Percentiles rank a stretch among this genome's conserved stretches.
Conservation (phyloP, 768 basidiomycete genomes). For the Agrocybe praecox region DNA sequence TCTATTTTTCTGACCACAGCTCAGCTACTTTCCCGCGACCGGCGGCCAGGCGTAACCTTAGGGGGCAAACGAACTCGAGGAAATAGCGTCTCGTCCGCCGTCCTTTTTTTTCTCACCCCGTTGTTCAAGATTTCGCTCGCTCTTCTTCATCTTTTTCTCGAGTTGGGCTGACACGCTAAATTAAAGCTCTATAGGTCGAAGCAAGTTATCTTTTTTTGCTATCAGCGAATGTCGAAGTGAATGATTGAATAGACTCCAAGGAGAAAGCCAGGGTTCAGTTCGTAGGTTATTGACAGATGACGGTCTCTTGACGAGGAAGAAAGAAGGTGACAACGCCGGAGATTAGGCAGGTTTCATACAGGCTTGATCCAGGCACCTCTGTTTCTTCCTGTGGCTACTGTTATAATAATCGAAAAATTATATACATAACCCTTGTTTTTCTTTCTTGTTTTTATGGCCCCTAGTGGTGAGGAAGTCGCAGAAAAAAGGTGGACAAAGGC, state of each 20-base stretch:
- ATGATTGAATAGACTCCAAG: background rate
- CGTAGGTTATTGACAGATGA: conserved; percentile 1
- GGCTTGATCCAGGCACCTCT: background rate
- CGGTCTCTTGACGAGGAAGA: conserved; percentile 2
- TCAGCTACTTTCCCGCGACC: background rate
- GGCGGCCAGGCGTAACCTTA: background rate
- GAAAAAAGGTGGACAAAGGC: background rate
- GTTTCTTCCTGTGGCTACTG: too few relatives aligned
- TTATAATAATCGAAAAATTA: background rate
- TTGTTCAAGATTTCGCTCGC: background rate
- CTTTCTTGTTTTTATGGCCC: background rate
- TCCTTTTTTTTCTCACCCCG: background rate
- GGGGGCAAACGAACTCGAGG: background rate
- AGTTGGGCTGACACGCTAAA: background rate
- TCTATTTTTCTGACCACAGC: background rate
- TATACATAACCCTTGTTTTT: background rate
- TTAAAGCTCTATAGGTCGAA: background rate
- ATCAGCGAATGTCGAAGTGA: conserved; percentile 6
- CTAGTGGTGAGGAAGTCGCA: too few relatives aligned
- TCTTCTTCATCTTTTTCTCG: background rate
- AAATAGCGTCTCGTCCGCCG: background rate
- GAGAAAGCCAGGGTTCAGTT: conserved; percentile 2
- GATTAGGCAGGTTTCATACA: conserved; percentile 11
- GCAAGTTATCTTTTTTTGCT: conserved; percentile 1
- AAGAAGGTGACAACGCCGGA: conserved; percentile 7